Evolutionary conservation across 177 flowering plant species (phyloP), one percentile per base, ranked within the genome.

Genomic region (Telopea speciosissima): DNA sequence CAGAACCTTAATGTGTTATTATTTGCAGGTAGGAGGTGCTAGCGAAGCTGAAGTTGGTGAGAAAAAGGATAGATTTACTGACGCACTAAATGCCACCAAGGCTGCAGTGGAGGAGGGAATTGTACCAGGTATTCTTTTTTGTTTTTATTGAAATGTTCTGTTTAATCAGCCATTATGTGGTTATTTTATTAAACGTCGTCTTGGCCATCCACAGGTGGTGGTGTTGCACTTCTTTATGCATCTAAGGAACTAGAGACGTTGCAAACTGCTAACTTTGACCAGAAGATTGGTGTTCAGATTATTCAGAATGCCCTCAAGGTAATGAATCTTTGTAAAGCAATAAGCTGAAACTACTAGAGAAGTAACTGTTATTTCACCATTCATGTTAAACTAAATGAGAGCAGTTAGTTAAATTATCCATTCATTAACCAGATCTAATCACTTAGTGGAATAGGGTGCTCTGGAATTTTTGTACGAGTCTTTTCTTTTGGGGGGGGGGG

Each of bases 31-130:
- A 79, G 99, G 99, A 71, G 99, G 98, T 79, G 99, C 99, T 66
- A 96, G 97, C 84, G 99, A 96, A 84, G 84, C 89, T 60, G 99
- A 96, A 84, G 98, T 96, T 75, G 75, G 95, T 75, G 99, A 96
- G 82, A 96, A 89, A 81, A 96, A 93, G 74, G 99, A 93, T 70
- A 87, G 99, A 74, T 97, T 96, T 21, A 91, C 92, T 44, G 99
- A 96, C 85, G 99, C 98, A 54, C 61, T 96, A 33, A 93, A 96
- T 88, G 97, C 99, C 21, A 96, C 99, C 11, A 93, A 91, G 81
- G 99, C 99, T 54, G 99, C 99, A 61, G 99, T 96, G 25, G 98
- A 90, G 68, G 99, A 96, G 83, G 99, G 99, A 56, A 93, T 96
- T 71, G 92, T 96, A 13, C 90, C 99, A 36, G 98, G 40, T 36